phyloP scores from a whole-genome alignment of 352 stramenopile genomes.

The Aphanomyces astaci region DNA sequence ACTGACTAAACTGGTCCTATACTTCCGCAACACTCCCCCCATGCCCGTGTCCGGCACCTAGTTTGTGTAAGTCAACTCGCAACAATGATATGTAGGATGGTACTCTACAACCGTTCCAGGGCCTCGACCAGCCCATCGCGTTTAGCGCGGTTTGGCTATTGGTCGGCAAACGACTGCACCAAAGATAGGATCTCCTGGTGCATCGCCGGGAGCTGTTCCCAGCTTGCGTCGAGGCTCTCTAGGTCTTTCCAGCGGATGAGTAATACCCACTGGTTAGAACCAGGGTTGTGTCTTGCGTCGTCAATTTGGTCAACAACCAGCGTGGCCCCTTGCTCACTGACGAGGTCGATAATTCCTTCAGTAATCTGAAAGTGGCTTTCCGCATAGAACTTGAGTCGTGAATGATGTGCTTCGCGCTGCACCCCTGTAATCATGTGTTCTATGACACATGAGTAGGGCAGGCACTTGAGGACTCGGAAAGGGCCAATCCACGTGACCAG shows the following conservation, averaged over 20 bases:
- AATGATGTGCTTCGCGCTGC: conserved; percentile 28
- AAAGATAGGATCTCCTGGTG: not conserved
- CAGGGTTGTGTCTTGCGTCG: not conserved
- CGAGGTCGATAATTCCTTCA: conserved; percentile 7
- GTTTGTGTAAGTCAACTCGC: not conserved
- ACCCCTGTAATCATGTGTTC: conserved; percentile 25
- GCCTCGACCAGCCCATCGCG: not conserved
- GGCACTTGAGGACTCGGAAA: conserved; percentile 22
- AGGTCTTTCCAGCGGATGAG: not conserved
- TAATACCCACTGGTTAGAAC: not conserved
- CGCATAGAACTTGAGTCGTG: conserved; percentile 31
- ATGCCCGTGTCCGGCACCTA: not conserved
- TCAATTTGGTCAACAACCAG: not conserved
- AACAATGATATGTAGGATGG: not conserved
- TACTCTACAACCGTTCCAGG: not conserved
- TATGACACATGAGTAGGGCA: conserved; percentile 28
- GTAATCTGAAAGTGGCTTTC: not conserved
- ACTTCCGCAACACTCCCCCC: conserved; percentile 6
- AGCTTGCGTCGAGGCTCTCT: not conserved
- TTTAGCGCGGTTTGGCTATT: not conserved
- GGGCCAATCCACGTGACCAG: conserved; percentile 33
- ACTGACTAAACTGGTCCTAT: too few species aligned
- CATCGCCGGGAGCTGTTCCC: not conserved
- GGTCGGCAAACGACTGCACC: not conserved
- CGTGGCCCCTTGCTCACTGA: conserved; percentile 4